Base-by-base conservation (phyloP, 495 filamentous ascomycete genomes). In the Ramalina peruviana region DNA sequence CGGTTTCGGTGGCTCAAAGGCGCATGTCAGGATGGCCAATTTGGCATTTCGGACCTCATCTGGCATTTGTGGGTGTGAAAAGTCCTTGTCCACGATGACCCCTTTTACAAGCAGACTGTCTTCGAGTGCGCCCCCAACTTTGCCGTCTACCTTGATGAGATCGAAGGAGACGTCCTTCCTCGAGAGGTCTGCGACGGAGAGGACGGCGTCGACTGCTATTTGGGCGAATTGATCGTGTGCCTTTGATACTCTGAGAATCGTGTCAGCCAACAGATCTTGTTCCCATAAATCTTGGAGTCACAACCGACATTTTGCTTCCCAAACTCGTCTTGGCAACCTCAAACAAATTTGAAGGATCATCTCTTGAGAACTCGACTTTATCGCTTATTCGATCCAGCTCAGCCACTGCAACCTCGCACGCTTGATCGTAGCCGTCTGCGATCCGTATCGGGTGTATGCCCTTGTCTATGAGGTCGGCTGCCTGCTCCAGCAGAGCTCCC, bases 51-150 rank as follows among this genome's bases (percentile, higher is more conserved):
- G 73, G 47, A 99, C 90, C 65, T 94, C 84, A 45, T 81, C 81
- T 25, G 92, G 92, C 92, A 99, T 99, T 66, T 99, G 92, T 15
- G 92, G 93, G 67, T 99, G 92, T 30, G 92, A 99, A 72, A 99
- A 97, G 66, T 99, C 92, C 71, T 99, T 99, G 74, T 99, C 92
- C 61, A 99, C 77, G 61, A 99, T 92, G 38, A 99, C 92, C 65
- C 92, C 92, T 69, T 96, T 88, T 49, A 99, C 89, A 36, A 99
- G 79, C 21, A 96, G 64, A 3, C 88, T 83, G 63, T 99, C 92
- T 64, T 96, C 89, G n/a, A 99, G 76, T 3, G 92, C 67, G 51
- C 93, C 92, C 46, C 92, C 92, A 15, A 97, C 85, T 72, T 99
- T 99, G 59, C 93, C 89, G 58, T 99, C 92, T 40, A 99, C 88